These are phyloP conservation scores for Beauveria caledonica DNA, from an alignment of 2,329 filamentous ascomycete species.

Conservation along the genomic window DNA sequence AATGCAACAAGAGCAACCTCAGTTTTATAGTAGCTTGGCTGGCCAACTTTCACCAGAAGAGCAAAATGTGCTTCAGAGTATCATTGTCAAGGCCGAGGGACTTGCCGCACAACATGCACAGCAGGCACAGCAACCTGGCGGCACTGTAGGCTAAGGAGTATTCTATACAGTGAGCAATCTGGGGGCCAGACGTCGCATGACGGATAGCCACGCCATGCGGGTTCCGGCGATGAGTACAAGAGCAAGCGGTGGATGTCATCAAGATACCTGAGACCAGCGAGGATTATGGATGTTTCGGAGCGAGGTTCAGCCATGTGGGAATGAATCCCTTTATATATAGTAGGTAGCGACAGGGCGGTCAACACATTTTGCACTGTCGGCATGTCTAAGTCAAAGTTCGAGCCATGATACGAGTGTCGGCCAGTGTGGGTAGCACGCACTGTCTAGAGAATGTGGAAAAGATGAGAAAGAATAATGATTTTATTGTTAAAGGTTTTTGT, in stretches of 20 bases:
- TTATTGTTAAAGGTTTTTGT: background rate
- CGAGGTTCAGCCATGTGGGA: background rate
- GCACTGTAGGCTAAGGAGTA: slow-evolving; percentile 11
- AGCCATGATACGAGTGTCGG: background rate
- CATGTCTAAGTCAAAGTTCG: background rate
- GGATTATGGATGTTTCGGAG: slow-evolving; percentile 6
- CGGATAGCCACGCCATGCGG: background rate
- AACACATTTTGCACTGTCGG: background rate
- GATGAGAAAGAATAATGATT: slow-evolving; percentile 1
- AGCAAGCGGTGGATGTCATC: slow-evolving; percentile 7
- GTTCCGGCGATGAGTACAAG: background rate
- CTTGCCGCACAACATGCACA: slow-evolving; percentile 24
- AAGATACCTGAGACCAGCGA: slow-evolving; percentile 10
- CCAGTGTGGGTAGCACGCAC: background rate
- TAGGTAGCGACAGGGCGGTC: background rate
- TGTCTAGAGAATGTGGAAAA: background rate
- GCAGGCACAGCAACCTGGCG: slow-evolving; percentile 14
- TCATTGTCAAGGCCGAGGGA: slow-evolving; percentile 56
- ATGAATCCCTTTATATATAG: slow-evolving; percentile 4
- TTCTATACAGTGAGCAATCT: background rate
- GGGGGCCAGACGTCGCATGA: background rate
- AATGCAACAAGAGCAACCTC: slow-evolving; percentile 82
- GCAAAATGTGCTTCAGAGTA: slow-evolving; percentile 69
- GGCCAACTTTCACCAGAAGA: slow-evolving; percentile 73
- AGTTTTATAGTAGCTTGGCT: slow-evolving; percentile 75